Conservation (phyloP, 2,329 filamentous ascomycete genomes). For the Emydomyces testavorans region DNA sequence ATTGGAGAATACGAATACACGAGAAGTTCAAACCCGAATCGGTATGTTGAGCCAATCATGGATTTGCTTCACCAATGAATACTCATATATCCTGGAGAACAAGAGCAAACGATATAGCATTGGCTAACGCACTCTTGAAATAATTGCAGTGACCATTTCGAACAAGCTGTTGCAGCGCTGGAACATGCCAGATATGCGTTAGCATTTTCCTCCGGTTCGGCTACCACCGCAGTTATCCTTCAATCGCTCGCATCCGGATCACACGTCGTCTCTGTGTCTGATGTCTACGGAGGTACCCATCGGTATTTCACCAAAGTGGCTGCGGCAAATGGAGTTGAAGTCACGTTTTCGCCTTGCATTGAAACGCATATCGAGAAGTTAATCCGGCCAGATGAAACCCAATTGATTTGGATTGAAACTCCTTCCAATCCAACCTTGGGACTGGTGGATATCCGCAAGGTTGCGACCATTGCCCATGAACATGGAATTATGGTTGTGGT, state of each 20-base stretch:
- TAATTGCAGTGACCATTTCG: slow-evolving; percentile 64
- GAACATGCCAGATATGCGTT: slow-evolving; percentile 88
- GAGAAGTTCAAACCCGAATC: slow-evolving; percentile 86
- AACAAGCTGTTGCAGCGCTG: slow-evolving; percentile 77
- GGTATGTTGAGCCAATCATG: slow-evolving; percentile 29
- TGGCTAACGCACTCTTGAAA: slow-evolving; percentile 5
- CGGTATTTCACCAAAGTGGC: slow-evolving; percentile 98
- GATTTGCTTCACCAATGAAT: no score
- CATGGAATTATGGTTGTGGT: slow-evolving; percentile 93
- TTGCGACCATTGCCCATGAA: slow-evolving; percentile 70
- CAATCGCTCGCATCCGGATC: slow-evolving; percentile 84
- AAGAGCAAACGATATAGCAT: no score
- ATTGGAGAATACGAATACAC: slow-evolving; percentile 88
- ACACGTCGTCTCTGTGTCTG: slow-evolving; percentile 90
- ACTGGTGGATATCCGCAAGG: slow-evolving; percentile 81
- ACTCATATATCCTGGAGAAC: no score
- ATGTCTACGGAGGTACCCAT: slow-evolving; percentile 96
- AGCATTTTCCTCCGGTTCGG: slow-evolving; percentile 87
- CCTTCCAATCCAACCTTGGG: slow-evolving; percentile 90
- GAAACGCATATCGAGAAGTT: slow-evolving; percentile 75
- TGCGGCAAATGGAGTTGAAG: slow-evolving; percentile 81
- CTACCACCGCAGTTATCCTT: slow-evolving; percentile 83
- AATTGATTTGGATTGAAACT: slow-evolving; percentile 92
- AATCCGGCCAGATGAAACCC: slow-evolving; percentile 71
- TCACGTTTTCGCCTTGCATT: slow-evolving; percentile 88